Base-by-base conservation (phyloP, 331 rosid genomes). In the Malus hybrid region DNA sequence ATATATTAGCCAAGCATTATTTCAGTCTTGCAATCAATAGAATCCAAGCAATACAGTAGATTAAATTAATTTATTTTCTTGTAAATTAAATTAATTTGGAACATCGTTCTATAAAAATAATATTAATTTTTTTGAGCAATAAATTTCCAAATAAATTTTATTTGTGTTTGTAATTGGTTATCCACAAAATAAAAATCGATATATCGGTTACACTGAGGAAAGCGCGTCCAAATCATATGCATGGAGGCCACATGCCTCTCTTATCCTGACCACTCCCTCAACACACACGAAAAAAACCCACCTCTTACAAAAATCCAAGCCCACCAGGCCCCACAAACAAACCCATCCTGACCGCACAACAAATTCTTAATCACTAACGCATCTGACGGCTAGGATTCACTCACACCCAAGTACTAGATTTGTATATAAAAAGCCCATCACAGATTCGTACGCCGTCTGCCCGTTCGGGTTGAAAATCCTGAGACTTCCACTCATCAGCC, bases 171-270 rank as follows among this genome's bases (percentile, higher is more conserved):
- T 48, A 12, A 48, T 13, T 48, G 18, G 55, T 48, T 13, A 48
- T 48, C 55, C 56, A 50, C 56, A 50, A 50, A 11, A 50, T 16
- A 50, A 15, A 48, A 50, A 48, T 48, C 6, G 0, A 36, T 39
- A 9, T 4, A 9, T 9, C 44, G 5, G 77, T 42, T 44, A 42
- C 44, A 29, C 14, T 0, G 48, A 42, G 12, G 50, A 19, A 16
- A 36, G 46, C 7, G 10, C 6, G 32, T 34, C 15, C 48, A 7
- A 19, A 57, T 39, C 74, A 2, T 28, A 14, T 29, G 63, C 80
- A 28, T n/a, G 63, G 70, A 39, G 19, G 74, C 69, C 69, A 58
- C 15, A 58, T 60, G 63, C 50, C 75, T 29, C 77, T 46, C 77
- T 36, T 28, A 26, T 73, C 76, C 33, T 34, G 57, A 0, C 24